Conservation (phyloP, 1,284 basidiomycete species). For the Apiotrichum siamense region DNA sequence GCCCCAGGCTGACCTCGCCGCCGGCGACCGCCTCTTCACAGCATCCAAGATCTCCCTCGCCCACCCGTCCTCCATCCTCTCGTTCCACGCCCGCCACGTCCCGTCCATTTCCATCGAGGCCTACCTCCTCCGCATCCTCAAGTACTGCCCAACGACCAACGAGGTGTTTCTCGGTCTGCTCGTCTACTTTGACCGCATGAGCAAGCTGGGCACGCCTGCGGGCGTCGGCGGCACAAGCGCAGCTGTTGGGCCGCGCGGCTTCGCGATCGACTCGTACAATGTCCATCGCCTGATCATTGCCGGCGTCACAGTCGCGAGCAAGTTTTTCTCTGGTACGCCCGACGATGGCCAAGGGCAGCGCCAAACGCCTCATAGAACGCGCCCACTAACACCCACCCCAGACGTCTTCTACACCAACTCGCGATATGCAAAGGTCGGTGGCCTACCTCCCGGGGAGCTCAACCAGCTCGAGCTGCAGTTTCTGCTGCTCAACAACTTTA, state of each 20-base stretch:
- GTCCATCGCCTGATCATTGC: slow-evolving; percentile 94
- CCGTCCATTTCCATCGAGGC: slow-evolving; percentile 92
- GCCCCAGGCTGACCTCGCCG: slow-evolving; percentile 46
- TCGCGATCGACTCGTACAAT: slow-evolving; percentile 96
- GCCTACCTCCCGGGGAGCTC: slow-evolving; percentile 85
- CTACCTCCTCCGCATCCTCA: slow-evolving; percentile 90
- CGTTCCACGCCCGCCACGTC: slow-evolving; percentile 92
- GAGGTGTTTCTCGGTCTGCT: slow-evolving; percentile 91
- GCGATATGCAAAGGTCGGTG: slow-evolving; percentile 95
- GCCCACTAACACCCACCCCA: slow-evolving; percentile 9
- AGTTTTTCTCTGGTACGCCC: slow-evolving; percentile 85
- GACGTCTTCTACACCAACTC: slow-evolving; percentile 99
- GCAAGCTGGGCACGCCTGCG: slow-evolving; percentile 39
- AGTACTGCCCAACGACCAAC: slow-evolving; percentile 97
- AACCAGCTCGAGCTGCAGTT: slow-evolving; percentile 98
- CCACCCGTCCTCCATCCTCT: slow-evolving; percentile 74
- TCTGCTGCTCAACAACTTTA: slow-evolving; percentile 90
- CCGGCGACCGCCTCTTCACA: slow-evolving; percentile 45
- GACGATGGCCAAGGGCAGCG: slow-evolving; percentile 15
- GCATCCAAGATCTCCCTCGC: slow-evolving; percentile 72
- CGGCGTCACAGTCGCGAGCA: slow-evolving; percentile 94
- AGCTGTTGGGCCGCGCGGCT: slow-evolving; percentile 51
- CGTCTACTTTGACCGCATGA: slow-evolving; percentile 90
- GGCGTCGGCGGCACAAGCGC: slow-evolving; percentile 32
- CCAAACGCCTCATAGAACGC: not conserved